Percentiles rank a stretch among this genome's conserved stretches.
Conservation (phyloP, 441 rosid genomes). For the Populus trichocarpa region DNA sequence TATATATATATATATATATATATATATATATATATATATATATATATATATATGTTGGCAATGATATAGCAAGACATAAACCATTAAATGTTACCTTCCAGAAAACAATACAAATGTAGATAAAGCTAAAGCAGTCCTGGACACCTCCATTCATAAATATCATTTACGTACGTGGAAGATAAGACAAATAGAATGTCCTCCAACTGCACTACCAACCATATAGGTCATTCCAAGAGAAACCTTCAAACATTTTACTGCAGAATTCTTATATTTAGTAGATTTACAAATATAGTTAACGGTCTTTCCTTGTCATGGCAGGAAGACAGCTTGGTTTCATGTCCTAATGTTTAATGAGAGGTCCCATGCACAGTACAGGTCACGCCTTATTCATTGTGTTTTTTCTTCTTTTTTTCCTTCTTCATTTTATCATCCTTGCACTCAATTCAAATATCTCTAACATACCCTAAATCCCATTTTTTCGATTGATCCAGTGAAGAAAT, state of each 20-base stretch:
- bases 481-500: neutral
- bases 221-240: neutral
- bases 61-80: neutral
- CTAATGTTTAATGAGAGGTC: neutral
- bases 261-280: neutral
- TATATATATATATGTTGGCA: neutral
- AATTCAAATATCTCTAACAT: neutral
- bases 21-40: no score
- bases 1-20: neutral
- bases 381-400: neutral
- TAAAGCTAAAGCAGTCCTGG: neutral
- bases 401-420: neutral
- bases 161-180: neutral
- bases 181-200: conserved; percentile 16
- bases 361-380: neutral
- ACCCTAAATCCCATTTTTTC: neutral
- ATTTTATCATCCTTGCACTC: neutral
- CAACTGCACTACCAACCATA: neutral
- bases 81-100: neutral
- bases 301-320: conserved; percentile 19
- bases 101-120: neutral
- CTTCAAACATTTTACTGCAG: neutral
- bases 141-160: neutral
- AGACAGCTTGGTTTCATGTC: conserved; percentile 17
- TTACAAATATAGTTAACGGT: neutral